Percentiles rank a stretch among this genome's conserved stretches.
Conservation (phyloP, 139 green algal species). For the Micractinium sp. region DNA sequence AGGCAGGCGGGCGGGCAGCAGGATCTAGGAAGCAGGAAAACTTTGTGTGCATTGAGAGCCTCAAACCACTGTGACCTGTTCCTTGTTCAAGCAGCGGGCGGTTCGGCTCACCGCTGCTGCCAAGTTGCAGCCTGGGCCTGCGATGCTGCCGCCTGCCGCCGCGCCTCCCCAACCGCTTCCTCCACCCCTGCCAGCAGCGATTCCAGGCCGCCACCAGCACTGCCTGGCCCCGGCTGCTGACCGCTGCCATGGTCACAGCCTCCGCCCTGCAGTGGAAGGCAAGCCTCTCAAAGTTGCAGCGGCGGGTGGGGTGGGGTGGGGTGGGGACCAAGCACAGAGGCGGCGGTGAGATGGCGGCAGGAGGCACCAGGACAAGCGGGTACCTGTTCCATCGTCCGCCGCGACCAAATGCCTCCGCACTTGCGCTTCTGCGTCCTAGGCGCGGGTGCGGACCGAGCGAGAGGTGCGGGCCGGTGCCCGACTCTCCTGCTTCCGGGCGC, state of each 20-base stretch:
- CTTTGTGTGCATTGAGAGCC: not conserved
- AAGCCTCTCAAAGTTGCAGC: too few species aligned
- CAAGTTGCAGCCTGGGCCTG: not conserved
- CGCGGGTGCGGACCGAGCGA: too few species aligned
- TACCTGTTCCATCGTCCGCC: too few species aligned
- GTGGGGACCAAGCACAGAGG: too few species aligned
- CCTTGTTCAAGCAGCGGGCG: not conserved
- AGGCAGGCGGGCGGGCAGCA: not conserved
- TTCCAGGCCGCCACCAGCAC: not conserved
- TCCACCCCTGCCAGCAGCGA: not conserved
- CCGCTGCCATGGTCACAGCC: not conserved
- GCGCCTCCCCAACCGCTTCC: not conserved
- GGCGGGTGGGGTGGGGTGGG: too few species aligned
- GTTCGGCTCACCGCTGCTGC: conserved; percentile 11
- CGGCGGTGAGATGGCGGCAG: too few species aligned
- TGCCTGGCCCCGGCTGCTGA: not conserved
- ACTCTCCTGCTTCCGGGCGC: too few species aligned
- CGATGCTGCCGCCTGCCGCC: not conserved
- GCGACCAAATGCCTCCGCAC: too few species aligned
- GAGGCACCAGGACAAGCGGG: too few species aligned
- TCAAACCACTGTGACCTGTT: not conserved
- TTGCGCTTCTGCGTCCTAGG: too few species aligned
- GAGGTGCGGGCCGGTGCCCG: too few species aligned
- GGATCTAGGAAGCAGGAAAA: not conserved
- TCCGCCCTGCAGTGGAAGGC: too few species aligned